A percentile compares a stretch with the other conserved stretches of the same genome.
Evolutionary conservation across 176 grass and related monocot genomes (phyloP).

Genomic region (Triticum monococcum): DNA sequence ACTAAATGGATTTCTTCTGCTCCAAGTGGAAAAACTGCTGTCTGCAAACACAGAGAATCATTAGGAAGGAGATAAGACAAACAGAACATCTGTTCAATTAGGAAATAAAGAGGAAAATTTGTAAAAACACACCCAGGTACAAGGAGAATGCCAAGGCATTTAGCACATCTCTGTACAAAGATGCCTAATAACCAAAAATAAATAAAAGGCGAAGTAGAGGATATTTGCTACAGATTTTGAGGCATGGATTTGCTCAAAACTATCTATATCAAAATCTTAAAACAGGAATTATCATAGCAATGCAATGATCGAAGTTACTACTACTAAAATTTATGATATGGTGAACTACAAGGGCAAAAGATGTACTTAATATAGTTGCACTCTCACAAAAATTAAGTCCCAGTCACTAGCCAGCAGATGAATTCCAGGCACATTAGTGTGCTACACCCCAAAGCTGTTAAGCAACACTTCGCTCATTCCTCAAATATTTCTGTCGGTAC

Average conservation of each 20-base stretch:
- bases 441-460: not conserved
- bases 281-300: conserved; percentile 2
- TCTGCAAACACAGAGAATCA: conserved; percentile 55
- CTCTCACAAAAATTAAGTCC: not conserved
- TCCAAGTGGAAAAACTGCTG: conserved; percentile 75
- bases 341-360: conserved; percentile 8
- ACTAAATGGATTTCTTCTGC: conserved; percentile 93
- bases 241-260: not conserved
- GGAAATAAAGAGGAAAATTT: not conserved
- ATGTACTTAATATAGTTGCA: not conserved
- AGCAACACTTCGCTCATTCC: conserved; percentile 5
- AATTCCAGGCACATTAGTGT: conserved; percentile 5
- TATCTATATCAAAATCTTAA: not conserved
- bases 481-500: conserved; percentile 5
- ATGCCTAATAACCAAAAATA: not conserved
- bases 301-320: not conserved
- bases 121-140: not conserved
- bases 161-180: conserved; percentile 11
- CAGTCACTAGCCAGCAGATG: conserved; percentile 6
- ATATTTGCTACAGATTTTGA: not conserved
- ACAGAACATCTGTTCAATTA: not conserved
- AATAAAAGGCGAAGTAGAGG: not conserved
- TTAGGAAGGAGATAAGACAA: conserved; percentile 18
- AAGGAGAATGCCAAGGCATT: not conserved
- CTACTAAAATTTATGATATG: not conserved